These are phyloP conservation scores for Eutrema salsugineum DNA, from an alignment of 441 rosid species.

Conservation along the genomic window DNA sequence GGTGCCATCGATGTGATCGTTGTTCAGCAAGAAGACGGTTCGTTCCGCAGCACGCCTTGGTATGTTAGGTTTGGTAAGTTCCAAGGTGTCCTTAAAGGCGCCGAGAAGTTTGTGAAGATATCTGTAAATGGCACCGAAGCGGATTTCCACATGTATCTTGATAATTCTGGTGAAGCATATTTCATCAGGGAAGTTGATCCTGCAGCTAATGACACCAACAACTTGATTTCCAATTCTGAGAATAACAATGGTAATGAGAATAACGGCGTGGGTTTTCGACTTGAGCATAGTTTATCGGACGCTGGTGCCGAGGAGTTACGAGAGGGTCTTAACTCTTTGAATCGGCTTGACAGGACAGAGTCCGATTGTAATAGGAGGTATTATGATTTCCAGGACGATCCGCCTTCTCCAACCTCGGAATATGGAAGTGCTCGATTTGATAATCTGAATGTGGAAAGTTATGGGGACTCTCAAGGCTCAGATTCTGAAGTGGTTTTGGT, in stretches of 20 bases:
- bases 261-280: constrained; percentile 31
- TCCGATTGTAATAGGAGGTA: constrained; percentile 58
- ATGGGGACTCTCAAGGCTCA: constrained; percentile 43
- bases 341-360: constrained; percentile 60
- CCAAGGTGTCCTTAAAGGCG: constrained; percentile 88
- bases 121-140: constrained; percentile 75
- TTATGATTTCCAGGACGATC: constrained; percentile 71
- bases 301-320: constrained; percentile 41
- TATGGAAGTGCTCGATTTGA: constrained; percentile 50
- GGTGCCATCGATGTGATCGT: constrained; percentile 93
- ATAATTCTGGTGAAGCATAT: constrained; percentile 90
- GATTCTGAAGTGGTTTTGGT: constrained; percentile 78
- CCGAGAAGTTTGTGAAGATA: constrained; percentile 73
- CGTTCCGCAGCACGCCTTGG: constrained; percentile 86
- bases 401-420: constrained; percentile 47
- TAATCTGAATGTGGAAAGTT: constrained; percentile 40
- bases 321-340: constrained; percentile 41
- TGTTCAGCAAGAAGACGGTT: constrained; percentile 81
- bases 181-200: constrained; percentile 69
- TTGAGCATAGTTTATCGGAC: constrained; percentile 75
- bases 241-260: not conserved
- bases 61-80: constrained; percentile 90
- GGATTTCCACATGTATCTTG: constrained; percentile 82
- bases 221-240: not conserved
- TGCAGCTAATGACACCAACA: constrained; percentile 6